phyloP scores from a whole-genome alignment of 1,139 yeast species.

The Pichia inconspicua region DNA sequence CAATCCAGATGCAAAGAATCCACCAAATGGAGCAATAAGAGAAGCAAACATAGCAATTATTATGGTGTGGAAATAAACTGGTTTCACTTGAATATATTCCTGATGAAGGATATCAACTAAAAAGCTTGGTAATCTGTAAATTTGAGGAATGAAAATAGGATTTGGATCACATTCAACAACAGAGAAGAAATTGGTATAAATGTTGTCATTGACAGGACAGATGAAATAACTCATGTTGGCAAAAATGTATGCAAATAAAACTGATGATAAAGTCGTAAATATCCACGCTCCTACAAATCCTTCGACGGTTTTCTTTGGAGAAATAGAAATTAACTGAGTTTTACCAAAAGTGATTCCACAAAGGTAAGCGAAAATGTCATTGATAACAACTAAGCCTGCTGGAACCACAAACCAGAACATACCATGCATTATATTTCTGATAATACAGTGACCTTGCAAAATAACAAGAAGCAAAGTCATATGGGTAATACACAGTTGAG shows the following conservation, averaged over 20 bases:
- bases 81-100: conserved; percentile 60
- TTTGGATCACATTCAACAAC: conserved; percentile 73
- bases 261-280: conserved; percentile 74
- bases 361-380: conserved; percentile 91
- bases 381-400: conserved; percentile 81
- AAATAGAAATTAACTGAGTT: conserved; percentile 85
- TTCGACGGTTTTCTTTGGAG: conserved; percentile 96
- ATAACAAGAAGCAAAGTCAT: conserved; percentile 89
- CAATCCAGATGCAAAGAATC: conserved; percentile 93
- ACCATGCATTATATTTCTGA: conserved; percentile 83
- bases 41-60: conserved; percentile 92
- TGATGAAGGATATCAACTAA: conserved; percentile 38
- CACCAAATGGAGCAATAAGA: conserved; percentile 96
- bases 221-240: conserved; percentile 67
- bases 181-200: conserved; percentile 38
- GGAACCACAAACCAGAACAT: conserved; percentile 93
- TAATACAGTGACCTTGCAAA: conserved; percentile 88
- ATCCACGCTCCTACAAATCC: conserved; percentile 98
- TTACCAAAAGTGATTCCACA: conserved; percentile 96
- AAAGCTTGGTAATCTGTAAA: conserved; percentile 66
- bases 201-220: conserved; percentile 61
- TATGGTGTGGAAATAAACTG: conserved; percentile 83
- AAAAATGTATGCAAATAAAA: conserved; percentile 56
- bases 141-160: conserved; percentile 78
- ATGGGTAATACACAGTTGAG: conserved; percentile 88